Evolutionary conservation across 768 basidiomycete species (phyloP), one percentile per base, ranked within the genome.

Genomic region (Auricularia cornea): DNA sequence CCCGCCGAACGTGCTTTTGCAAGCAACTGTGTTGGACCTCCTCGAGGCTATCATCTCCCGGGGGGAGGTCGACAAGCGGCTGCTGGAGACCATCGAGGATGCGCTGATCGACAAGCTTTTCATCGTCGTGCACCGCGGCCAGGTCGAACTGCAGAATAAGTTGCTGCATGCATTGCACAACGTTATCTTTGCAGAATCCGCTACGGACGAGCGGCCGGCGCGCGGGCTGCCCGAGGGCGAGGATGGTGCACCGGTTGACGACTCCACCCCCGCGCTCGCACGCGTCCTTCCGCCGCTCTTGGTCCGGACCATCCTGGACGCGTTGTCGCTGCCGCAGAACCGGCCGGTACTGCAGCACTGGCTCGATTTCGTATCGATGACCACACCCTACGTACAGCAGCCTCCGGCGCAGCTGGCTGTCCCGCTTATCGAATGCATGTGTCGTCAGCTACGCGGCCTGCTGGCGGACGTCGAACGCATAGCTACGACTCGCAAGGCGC

Each of bases 331-430:
- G 3, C 76, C 80, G 11, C 74, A 81, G 32, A 97, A 96, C 74
- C 84, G 87, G 31, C 81, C 92, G 1, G 82, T 96, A 29, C 73
- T 96, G 32, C 95, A 97, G 70, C 92, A 97, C 68, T 98, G 96
- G 96, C 80, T 98, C 30, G 96, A 98, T 72, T 98, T 99, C 72
- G 81, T 98, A 64, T 81, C 96, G 61, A 91, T 92, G 86, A 91
- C 93, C 1, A 77, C 95, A 20, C 87, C 92, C 3, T 26, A 57
- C 29, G 28, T 57, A 20, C 54, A 57, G 20, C 54, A 29, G 16
- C 54, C 54, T 29, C 28, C 54, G 26, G 54, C 54, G 10, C 91
- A 93, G 68, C 80, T 87, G 38, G 78, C 96, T 28, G 76, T 83
- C 2, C 88, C 93, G 2, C 78, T 98, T 31, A 87, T 83, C 65